phyloP scores from a whole-genome alignment of 169 alveolate genomes.

The Plasmodium yoelii region DNA sequence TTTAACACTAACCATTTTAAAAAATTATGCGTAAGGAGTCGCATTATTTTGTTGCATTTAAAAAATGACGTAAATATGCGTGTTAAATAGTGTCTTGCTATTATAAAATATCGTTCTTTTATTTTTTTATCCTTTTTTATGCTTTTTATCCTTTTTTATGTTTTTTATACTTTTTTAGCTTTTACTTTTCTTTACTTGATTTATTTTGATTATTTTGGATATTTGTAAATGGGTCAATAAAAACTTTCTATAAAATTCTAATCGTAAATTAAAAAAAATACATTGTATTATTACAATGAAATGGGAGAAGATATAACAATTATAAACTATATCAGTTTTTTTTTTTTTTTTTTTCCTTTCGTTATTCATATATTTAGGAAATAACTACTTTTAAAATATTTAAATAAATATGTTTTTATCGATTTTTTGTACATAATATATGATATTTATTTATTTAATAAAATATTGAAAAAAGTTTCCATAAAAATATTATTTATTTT shows the following conservation, averaged over 20 bases:
- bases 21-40: conserved; percentile 86
- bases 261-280: not conserved
- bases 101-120: not conserved
- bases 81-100: not conserved
- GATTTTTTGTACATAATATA: not conserved
- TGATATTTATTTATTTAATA: not conserved
- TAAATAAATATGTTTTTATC: not conserved
- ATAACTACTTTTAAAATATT: not conserved
- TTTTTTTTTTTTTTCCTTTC: conserved; percentile 1
- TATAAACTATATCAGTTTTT: not conserved
- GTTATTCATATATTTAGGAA: not conserved
- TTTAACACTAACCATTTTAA: conserved; percentile 82
- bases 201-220: no score
- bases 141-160: no score
- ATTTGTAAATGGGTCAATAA: not conserved
- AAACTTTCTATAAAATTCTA: not conserved
- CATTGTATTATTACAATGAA: not conserved
- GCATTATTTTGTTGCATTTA: conserved; percentile 67
- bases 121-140: not conserved
- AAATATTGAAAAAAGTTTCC: not conserved
- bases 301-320: not conserved
- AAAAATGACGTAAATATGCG: conserved; percentile 13
- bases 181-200: no score
- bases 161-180: not conserved
- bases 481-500: not conserved